These are phyloP conservation scores for Scheffersomyces illinoinensis DNA, from an alignment of 1,139 yeast genomes.

Conservation along the genomic window DNA sequence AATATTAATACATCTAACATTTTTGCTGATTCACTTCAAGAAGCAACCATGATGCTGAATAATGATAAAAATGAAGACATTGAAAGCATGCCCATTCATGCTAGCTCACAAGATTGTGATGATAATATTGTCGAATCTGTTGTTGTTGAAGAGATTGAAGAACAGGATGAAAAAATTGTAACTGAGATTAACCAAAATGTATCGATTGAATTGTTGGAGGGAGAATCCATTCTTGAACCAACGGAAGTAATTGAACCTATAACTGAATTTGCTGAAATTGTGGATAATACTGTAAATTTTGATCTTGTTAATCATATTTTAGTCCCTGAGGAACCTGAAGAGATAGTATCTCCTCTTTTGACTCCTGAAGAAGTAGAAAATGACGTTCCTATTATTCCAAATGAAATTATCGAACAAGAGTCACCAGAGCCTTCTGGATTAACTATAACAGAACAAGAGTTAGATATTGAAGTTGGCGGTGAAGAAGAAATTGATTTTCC, in stretches of 20 bases:
- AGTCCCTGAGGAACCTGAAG: neutral
- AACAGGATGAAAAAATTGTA: neutral
- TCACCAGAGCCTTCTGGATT: neutral
- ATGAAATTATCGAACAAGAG: neutral
- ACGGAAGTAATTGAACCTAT: slow-evolving; percentile 1
- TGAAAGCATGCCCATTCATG: slow-evolving; percentile 7
- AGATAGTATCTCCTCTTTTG: neutral
- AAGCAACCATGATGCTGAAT: neutral
- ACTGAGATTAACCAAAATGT: neutral
- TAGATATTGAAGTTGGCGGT: neutral
- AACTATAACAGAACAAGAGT: neutral
- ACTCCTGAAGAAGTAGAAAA: neutral
- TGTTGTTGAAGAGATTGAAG: slow-evolving; percentile 3
- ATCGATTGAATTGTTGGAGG: slow-evolving; percentile 1
- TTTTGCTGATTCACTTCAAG: slow-evolving; percentile 1
- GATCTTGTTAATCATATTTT: neutral
- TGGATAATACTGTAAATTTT: neutral
- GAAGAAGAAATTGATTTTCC: neutral
- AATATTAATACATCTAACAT: neutral
- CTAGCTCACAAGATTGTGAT: neutral
- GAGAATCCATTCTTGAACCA: slow-evolving; percentile 1
- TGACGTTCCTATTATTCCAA: neutral
- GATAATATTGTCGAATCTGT: slow-evolving; percentile 1
- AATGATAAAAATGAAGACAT: neutral
- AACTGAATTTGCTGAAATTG: slow-evolving; percentile 7